These are phyloP conservation scores for Chlorociboria aeruginascens DNA, from an alignment of 495 filamentous ascomycete genomes.

Conservation along the genomic window DNA sequence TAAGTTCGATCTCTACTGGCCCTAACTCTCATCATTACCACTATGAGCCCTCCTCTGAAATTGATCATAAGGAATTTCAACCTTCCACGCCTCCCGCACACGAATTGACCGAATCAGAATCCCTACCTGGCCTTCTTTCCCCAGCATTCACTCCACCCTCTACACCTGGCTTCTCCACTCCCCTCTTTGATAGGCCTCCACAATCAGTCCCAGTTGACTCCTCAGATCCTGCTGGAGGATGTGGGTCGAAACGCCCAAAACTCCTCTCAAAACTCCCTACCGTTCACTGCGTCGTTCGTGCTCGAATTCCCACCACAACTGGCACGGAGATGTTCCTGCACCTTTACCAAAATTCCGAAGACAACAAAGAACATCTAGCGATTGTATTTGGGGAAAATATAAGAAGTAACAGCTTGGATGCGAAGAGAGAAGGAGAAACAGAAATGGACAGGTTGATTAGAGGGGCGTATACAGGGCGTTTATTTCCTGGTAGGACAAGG, in stretches of 20 bases:
- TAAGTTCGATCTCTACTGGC: conserved; percentile 13
- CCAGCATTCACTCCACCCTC: conserved; percentile 75
- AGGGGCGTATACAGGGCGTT: conserved; percentile 78
- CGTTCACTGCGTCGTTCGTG: conserved; percentile 73
- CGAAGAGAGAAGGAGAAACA: conserved; percentile 72
- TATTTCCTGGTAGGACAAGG: conserved; percentile 74
- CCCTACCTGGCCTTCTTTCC: conserved; percentile 46
- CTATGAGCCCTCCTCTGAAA: neutral
- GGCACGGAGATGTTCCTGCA: conserved; percentile 90
- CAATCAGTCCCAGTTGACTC: conserved; percentile 44
- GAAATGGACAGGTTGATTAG: conserved; percentile 94
- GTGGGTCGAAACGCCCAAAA: conserved; percentile 46
- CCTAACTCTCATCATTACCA: neutral
- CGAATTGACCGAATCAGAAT: conserved; percentile 24
- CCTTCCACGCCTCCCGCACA: neutral
- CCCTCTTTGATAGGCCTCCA: conserved; percentile 16
- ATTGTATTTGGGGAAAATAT: conserved; percentile 90
- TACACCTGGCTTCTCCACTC: conserved; percentile 52
- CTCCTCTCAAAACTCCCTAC: conserved; percentile 57
- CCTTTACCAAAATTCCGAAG: conserved; percentile 82
- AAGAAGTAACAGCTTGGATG: conserved; percentile 67
- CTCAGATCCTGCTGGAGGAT: conserved; percentile 33
- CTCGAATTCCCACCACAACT: conserved; percentile 71
- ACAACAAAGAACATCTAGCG: conserved; percentile 94
- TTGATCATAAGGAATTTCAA: too few relatives aligned